Base-by-base conservation (phyloP, 495 filamentous ascomycete genomes). In the Podospora anserina region DNA sequence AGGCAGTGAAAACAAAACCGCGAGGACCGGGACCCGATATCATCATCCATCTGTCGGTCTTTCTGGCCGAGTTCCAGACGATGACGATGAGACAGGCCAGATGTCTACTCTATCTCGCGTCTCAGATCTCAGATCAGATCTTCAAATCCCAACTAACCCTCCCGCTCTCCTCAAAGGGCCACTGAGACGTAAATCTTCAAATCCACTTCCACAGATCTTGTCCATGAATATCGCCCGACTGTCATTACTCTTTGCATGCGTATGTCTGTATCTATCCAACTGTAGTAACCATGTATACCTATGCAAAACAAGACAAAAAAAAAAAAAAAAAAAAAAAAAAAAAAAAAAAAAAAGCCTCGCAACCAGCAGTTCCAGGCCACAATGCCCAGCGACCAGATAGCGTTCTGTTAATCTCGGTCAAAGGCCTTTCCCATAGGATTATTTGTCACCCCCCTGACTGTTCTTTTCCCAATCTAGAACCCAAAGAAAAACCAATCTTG, bases 201-300 rank as follows among this genome's bases (percentile, higher is more conserved):
- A 49, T 11, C 2, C 39, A 11, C 39, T 49, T 49, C 39, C 39
- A 5, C 39, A 49, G 0, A 1, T 49, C 39, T 49, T 11, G 13
- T 16, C 13, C 39, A 49, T 18, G 39, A 4, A 49, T 49, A 13
- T 49, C 39, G 13, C 39, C 9, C 13, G 5, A 49, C 2, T 30
- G 9, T 23, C 5, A 59, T 20, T 59, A 15, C 19, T 59, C 7
- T 59, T 0, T 20, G 56, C 3, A 5, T 20, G 18, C 7, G 56
- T 26, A 59, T 59, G 16, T 59, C 26, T 59, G 56, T n/a, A 26
- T 20, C 3, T 23, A 13, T 58, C 19, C 6, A 27, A n/a, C 23
- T 61, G 26, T 61, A 26, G 59, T n/a, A 61, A 28, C 5, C 32
- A 61, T 61, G 27, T 61, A 28, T 61, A 30, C 26, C 5, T 61